Base-by-base conservation (phyloP, 2,329 filamentous ascomycete genomes). In the Stemphylium beticola region DNA sequence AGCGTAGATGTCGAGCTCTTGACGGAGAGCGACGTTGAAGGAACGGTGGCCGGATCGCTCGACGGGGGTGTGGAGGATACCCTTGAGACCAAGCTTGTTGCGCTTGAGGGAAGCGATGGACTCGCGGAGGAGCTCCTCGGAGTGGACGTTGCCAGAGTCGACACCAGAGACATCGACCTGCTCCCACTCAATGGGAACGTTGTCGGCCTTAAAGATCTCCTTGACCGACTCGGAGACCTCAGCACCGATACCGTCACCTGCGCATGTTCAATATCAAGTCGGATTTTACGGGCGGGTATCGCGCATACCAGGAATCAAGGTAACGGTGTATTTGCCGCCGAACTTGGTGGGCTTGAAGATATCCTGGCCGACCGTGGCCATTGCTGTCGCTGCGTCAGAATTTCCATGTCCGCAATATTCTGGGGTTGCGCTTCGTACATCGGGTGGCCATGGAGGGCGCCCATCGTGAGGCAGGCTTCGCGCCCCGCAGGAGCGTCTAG, bases 301-400 rank as follows among this genome's bases (percentile, higher is more conserved):
- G 61, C 60, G 53, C 78, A 68, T 83, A 86, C 93, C 95, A 78
- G 95, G 95, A 77, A 99, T 98, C 74, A 99, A 85, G 64, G 93
- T 97, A 71, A 97, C 93, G 33, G 95, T 99, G 86, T 98, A 99
- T 84, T 98, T 99, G 82, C 93, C 92, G 78, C 95, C 95, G 79
- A 93, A 98, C 85, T 98, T 95, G 82, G 93, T 92, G 70, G 93
- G 93, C 86, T 97, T 96, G 87, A 98, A 97, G 81, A 98, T 93
- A 80, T 98, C 95, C 77, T 90, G 90, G 80, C 92, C 87, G 70
- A 96, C 83, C 63, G 91, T 96, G 46, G 78, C 78, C 66, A 76
- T 67, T 52, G 66, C 72, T 75, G 52, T 49, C 32, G 40, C 29
- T 17, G 14, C 40, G 62, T 71, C 54, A 69, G 64, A 33, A 34